Base-by-base conservation (phyloP, 805 yeast genomes). In the Spathaspora sp. region DNA sequence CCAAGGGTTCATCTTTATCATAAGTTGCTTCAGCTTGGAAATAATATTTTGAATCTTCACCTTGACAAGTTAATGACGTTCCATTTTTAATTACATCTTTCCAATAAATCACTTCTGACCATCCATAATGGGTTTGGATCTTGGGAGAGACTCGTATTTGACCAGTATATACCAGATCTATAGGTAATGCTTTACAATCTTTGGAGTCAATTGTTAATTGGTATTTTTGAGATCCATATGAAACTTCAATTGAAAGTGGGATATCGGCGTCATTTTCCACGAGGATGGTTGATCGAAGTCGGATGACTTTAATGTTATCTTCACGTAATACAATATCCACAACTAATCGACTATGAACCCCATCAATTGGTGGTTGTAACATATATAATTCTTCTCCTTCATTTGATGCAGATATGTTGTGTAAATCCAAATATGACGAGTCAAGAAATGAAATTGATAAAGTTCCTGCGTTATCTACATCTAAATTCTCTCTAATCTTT, bases 381-480 rank as follows among this genome's bases (percentile, higher is more conserved):
- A 82, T 79, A 57, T 85, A 82, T 10, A 93, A 63, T 19, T 87
- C 85, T 62, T 91, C 96, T 2, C 97, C 97, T 61, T 89, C 97
- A 8, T 85, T 78, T 11, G 85, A 82, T 1, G 90, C 87, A 0
- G 92, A 80, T 1, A 94, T 75, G 2, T 78, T 73, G 23, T 76
- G 65, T 1, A 86, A 62, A 1, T 76, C 73, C 5, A 78, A 78
- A 62, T 85, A 92, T 0, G 70, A 70, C 0, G 88, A 77, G 40
- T 75, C 83, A 2, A 79, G 44, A 20, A 92, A 66, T 44, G 76
- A 74, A n/a, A 92, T 75, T 0, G 87, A 90, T 29, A 93, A 67
- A 3, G 77, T 70, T 45, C 83, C 85, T 17, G 78, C 80, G 42
- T 78, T 81, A 50, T 86, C 86, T 3, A 86, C 80, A 54, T 81